Evolutionary conservation across 2,329 filamentous ascomycete genomes (phyloP).

Genomic region (Cadophora malorum): DNA sequence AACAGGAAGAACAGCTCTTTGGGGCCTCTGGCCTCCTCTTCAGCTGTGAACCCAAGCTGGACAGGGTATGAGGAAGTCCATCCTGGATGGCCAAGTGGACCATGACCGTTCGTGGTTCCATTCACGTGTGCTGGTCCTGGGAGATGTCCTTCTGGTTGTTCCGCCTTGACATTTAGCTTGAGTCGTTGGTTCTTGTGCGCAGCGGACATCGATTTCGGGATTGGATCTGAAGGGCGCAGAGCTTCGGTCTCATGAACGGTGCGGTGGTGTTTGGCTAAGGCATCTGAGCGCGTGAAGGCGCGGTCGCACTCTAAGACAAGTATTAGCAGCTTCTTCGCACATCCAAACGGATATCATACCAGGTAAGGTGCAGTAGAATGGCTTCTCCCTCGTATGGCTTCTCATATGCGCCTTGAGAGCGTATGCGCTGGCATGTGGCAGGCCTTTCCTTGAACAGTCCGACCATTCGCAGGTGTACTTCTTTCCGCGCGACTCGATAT

Average conservation of each 20-base stretch:
- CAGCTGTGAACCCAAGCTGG: constrained; percentile 65
- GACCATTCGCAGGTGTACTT: constrained; percentile 99
- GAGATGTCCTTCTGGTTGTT: constrained; percentile 61
- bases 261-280: constrained; percentile 96
- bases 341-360: constrained; percentile 59
- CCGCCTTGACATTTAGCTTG: constrained; percentile 65
- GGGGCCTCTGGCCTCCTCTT: constrained; percentile 67
- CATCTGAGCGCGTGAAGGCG: constrained; percentile 94
- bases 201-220: constrained; percentile 71
- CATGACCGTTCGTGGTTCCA: constrained; percentile 32
- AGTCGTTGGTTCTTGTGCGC: constrained; percentile 54
- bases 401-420: constrained; percentile 97
- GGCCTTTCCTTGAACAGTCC: constrained; percentile 85
- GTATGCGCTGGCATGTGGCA: constrained; percentile 93
- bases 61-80: constrained; percentile 44
- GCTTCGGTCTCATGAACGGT: constrained; percentile 98
- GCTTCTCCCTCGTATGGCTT: constrained; percentile 97
- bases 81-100: constrained; percentile 38
- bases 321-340: constrained; percentile 31
- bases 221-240: constrained; percentile 77
- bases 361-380: constrained; percentile 94
- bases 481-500: constrained; percentile 92
- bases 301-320: constrained; percentile 82
- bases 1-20: constrained; percentile 70
- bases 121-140: constrained; percentile 55